Evolutionary conservation across 2,329 filamentous ascomycete species (phyloP), one percentile per base, ranked within the genome.

Genomic region (Xylariaceae sp.): DNA sequence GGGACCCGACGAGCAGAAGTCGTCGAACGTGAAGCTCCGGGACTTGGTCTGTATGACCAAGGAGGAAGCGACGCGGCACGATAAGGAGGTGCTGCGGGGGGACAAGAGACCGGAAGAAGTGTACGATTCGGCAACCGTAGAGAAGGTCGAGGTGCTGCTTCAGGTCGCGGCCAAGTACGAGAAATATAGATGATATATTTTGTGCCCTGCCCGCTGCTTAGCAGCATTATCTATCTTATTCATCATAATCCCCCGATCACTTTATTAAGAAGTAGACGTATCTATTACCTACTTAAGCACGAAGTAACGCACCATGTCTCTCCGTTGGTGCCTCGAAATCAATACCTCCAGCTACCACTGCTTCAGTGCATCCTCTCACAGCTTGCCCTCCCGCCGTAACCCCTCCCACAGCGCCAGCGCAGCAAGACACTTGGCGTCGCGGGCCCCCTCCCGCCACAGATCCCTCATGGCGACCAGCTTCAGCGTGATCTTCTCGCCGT

Each of bases 71-170:
- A 57, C 81, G 16, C 81, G 83, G 56, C 95, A 99, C 73, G 90
- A 96, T 70, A 89, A 87, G 71, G 80, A 91, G 68, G 81, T 98
- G 1, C 77, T 98, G 44, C 87, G 84, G 65, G 89, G 84, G 0
- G 82, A 81, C 1, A 89, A 87, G 74, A 74, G 70, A 7, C 78
- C 85, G 0, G 88, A 90, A 62, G 88, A 93, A 1, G 60, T 97
- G 21, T 99, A 97, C 69, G 86, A 88, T 66, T 69, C 74, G 16
- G 83, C 84, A 26, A 86, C 88, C 0, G 76, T 96, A 48, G 79
- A 83, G 53, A 78, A 81, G 55, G 89, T 97, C 2, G 84, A 89
- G 68, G 76, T 77, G 61, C 84, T 87, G 63, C 79, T 88, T 68
- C 77, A 77, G 52, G 90, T 96, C 70, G 89, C 91, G 44, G 81